Percentiles rank a stretch among this genome's conserved stretches.
phyloP scores from a whole-genome alignment of 495 filamentous ascomycete species.

The Rhizodiscina lignyota region DNA sequence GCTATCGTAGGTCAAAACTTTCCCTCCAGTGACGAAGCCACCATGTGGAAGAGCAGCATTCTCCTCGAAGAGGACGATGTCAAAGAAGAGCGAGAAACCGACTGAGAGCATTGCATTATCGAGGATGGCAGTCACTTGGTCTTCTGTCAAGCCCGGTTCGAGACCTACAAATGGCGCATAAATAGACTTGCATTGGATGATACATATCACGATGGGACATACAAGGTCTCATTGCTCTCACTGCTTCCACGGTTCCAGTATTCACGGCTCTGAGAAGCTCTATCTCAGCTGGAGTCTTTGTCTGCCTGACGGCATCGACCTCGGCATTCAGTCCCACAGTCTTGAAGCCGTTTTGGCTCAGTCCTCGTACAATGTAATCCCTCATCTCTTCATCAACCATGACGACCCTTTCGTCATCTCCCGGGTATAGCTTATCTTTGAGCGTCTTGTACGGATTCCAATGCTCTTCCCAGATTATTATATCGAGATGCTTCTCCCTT shows the following conservation, averaged over 20 bases:
- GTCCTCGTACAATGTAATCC: conserved; percentile 35
- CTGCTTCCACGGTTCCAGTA: conserved; percentile 37
- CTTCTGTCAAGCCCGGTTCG: conserved; percentile 31
- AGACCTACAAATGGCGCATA: too few species aligned
- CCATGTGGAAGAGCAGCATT: conserved; percentile 37
- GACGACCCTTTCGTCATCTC: conserved; percentile 17
- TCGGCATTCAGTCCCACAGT: conserved; percentile 27
- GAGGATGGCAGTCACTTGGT: conserved; percentile 30
- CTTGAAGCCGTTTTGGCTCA: conserved; percentile 29
- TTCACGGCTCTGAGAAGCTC: conserved; percentile 37
- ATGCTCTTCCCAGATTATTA: conserved; percentile 38
- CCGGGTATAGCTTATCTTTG: conserved; percentile 8
- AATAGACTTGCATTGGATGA: too few species aligned
- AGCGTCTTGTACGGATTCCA: conserved; percentile 37
- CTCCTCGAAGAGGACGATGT: conserved; percentile 40
- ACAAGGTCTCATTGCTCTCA: conserved; percentile 36
- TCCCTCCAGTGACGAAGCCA: conserved; percentile 28
- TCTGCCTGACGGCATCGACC: conserved; percentile 34
- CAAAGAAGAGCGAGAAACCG: conserved; percentile 35
- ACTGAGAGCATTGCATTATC: conserved; percentile 29
- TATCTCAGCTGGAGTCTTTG: conserved; percentile 30
- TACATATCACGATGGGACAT: neutral
- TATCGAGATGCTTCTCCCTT: conserved; percentile 22
- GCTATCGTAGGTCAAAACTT: conserved; percentile 28
- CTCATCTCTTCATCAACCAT: conserved; percentile 43